phyloP scores from a whole-genome alignment of 371 early-diverging fungal species.

The Rhizopus delemar region DNA sequence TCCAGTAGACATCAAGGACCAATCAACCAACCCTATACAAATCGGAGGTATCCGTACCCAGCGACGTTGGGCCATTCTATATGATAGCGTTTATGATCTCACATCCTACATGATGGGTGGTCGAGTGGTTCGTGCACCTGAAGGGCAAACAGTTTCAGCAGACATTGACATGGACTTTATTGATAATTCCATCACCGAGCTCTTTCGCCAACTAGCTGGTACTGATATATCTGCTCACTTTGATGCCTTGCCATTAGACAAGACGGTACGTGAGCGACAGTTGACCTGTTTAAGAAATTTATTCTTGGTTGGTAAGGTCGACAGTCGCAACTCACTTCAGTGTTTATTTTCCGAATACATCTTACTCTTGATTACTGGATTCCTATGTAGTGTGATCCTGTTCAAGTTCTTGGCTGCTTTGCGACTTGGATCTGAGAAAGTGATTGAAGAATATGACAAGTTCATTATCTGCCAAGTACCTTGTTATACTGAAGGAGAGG shows the following conservation, averaged over 20 bases:
- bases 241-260: constrained; percentile 49
- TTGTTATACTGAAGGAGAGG: constrained; percentile 98
- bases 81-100: constrained; percentile 61
- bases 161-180: constrained; percentile 48
- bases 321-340: constrained; percentile 75
- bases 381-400: constrained; percentile 83
- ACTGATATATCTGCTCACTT: constrained; percentile 70
- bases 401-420: constrained; percentile 94
- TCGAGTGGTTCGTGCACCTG: constrained; percentile 18
- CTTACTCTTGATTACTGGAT: constrained; percentile 72
- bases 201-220: constrained; percentile 66
- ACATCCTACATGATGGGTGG: constrained; percentile 54
- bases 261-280: constrained; percentile 41
- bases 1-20: constrained; percentile 40
- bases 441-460: constrained; percentile 80
- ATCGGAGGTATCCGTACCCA: constrained; percentile 28
- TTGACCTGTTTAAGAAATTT: constrained; percentile 76
- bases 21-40: constrained; percentile 34
- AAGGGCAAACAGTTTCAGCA: constrained; percentile 18
- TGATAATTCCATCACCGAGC: constrained; percentile 61
- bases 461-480: constrained; percentile 92
- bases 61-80: constrained; percentile 51
- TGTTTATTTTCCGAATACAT: constrained; percentile 90
- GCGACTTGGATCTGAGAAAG: constrained; percentile 68
- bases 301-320: constrained; percentile 89